Base-by-base conservation (phyloP, 2,329 filamentous ascomycete species). In the Aspergillus fischeri region DNA sequence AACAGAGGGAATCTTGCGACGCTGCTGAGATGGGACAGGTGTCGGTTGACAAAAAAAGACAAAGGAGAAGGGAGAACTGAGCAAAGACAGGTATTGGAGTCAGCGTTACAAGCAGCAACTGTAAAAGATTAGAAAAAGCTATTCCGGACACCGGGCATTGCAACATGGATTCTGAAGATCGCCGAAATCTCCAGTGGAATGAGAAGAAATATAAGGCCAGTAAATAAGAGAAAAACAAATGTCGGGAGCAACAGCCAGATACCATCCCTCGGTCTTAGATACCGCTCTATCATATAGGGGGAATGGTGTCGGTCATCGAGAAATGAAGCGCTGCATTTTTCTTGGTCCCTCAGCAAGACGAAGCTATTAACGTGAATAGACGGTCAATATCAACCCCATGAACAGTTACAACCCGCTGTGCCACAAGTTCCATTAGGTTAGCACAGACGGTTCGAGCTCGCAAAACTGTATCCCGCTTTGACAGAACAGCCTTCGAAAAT, bases 1-100 rank as follows among this genome's bases (percentile, higher is more conserved):
- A 67, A 69, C 69, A 73, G 68, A 73, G 71, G 71, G 71, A 74
- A 72, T 74, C 69, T 74, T 73, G 70, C 69, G 71, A 70, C 69
- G 70, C 68, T 73, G 70, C 66, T 70, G 64, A 70, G 65, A 71
- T 68, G 64, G 67, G 65, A 67, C 65, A 65, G 66, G 61, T 64
- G 65, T 63, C 63, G 66, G 65, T 60, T 61, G 63, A 64, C 56
- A 61, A 61, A 66, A 66, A 32, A 65, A 58, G 56, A 63, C 56
- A 55, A 56, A 64, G 56, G 51, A 56, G 51, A 56, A 49, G 51
- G 51, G 50, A 54, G 61, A 55, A 56, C 47, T 55, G 54, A 53
- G 59, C 44, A 60, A 61, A 64, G 60, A 57, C 58, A 60, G 57
- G 61, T 56, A 59, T 64, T 63, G 67, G 66, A 65, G 64, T 63